Evolutionary conservation across 2,329 filamentous ascomycete species (phyloP).

Genomic region (Colletotrichum sp.): DNA sequence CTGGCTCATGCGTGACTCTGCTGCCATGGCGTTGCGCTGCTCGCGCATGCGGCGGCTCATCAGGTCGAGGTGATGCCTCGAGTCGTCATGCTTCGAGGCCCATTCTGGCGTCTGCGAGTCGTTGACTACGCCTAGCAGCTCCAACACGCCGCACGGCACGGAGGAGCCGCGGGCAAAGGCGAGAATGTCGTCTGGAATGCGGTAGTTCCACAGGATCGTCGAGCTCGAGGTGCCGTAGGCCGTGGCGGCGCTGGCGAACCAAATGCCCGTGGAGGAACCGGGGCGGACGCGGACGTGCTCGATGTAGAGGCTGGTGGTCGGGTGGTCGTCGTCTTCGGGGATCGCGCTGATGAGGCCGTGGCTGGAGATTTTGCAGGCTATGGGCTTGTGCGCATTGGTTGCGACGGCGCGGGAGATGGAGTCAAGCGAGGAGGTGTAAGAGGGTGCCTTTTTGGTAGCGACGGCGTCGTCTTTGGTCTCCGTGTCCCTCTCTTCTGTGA

Average conservation of each 20-base stretch:
- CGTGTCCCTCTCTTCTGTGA: not conserved
- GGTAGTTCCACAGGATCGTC: conserved; percentile 66
- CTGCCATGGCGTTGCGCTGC: conserved; percentile 42
- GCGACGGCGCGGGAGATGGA: conserved; percentile 36
- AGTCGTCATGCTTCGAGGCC: conserved; percentile 48
- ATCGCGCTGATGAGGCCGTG: conserved; percentile 52
- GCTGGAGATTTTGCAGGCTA: conserved; percentile 54
- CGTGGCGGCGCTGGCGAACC: conserved; percentile 63
- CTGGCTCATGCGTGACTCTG: conserved; percentile 48
- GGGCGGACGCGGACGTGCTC: conserved; percentile 48
- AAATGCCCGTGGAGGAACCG: conserved; percentile 45
- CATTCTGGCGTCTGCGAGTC: conserved; percentile 60
- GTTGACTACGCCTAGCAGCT: conserved; percentile 55
- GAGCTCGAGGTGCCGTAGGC: conserved; percentile 58
- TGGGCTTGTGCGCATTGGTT: conserved; percentile 31
- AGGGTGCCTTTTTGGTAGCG: conserved; percentile 10
- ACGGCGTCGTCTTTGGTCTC: not conserved
- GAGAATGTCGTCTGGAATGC: conserved; percentile 57
- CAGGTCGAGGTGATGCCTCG: conserved; percentile 38
- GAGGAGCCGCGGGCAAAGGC: conserved; percentile 55
- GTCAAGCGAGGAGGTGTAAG: conserved; percentile 33
- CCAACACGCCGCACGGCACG: conserved; percentile 64
- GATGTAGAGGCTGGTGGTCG: conserved; percentile 43
- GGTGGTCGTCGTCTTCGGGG: conserved; percentile 32
- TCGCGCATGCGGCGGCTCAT: conserved; percentile 42